These are phyloP conservation scores for Phlebiopsis flavidoalba DNA, from an alignment of 768 basidiomycete genomes.

Conservation along the genomic window DNA sequence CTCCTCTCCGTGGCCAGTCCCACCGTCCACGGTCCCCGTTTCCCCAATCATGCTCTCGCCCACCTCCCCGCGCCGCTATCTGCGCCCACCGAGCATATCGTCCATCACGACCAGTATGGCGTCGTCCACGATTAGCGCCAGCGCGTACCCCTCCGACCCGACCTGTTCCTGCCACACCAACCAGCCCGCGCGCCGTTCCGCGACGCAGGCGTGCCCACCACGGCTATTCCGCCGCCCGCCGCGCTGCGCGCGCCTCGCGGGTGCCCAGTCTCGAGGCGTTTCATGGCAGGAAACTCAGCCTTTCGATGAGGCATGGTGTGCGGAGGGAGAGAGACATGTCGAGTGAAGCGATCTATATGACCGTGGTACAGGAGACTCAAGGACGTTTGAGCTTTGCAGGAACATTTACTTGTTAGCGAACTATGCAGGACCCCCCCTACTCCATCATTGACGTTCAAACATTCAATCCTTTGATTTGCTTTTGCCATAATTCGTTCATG, in stretches of 20 bases:
- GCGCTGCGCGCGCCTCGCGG: slow-evolving; percentile 3
- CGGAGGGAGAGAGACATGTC: slow-evolving; percentile 7
- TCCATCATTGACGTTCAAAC: neutral
- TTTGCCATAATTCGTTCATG: neutral
- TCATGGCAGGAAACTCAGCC: slow-evolving; percentile 8
- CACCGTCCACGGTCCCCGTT: slow-evolving; percentile 20
- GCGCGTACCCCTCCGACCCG: slow-evolving; percentile 15
- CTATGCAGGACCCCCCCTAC: neutral
- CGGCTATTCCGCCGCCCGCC: slow-evolving; percentile 1
- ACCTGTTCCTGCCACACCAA: slow-evolving; percentile 4
- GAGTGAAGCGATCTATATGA: slow-evolving; percentile 23
- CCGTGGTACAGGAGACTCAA: slow-evolving; percentile 23
- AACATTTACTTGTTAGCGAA: neutral
- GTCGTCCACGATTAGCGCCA: slow-evolving; percentile 19
- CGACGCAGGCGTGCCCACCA: slow-evolving; percentile 14
- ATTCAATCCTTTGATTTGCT: neutral
- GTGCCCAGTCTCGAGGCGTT: slow-evolving; percentile 19
- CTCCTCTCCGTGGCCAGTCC: slow-evolving; percentile 21
- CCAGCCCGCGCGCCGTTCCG: slow-evolving; percentile 19
- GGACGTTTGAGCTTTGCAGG: neutral
- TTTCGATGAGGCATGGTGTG: slow-evolving; percentile 7
- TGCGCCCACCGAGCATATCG: slow-evolving; percentile 11
- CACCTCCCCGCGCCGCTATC: neutral
- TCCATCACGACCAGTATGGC: slow-evolving; percentile 14
- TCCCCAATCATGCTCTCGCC: slow-evolving; percentile 9